Base-by-base conservation (phyloP, 441 rosid genomes). In the Bocquillonia castaneifolia region DNA sequence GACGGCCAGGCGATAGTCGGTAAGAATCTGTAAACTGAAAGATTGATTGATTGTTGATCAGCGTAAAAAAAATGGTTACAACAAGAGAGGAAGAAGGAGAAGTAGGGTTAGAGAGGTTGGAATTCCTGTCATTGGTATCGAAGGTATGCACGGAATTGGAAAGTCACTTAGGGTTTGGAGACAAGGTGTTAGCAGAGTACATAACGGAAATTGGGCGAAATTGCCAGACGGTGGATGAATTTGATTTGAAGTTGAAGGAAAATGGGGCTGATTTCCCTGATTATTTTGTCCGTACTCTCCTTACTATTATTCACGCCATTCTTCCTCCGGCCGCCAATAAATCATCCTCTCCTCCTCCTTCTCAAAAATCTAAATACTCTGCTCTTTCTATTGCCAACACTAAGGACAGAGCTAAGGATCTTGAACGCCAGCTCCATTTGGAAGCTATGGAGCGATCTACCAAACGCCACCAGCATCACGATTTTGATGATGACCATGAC, bases 121-220 rank as follows among this genome's bases (percentile, higher is more conserved):
- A 89, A 70, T 86, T 83, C 53, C 82, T 89, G 12, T 91, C 97
- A 12, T 86, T 91, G 17, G 89, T 91, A 54, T 91, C 97, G 67
- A 89, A 89, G 74, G 91, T 91, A 17, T 86, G 96, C 69, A 79
- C 87, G 37, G 96, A 89, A 68, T 73, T 91, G 36, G 92, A 91
- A 65, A 86, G 86, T 13, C 96, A 89, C 71, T 48, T 91, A 47
- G 93, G 96, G 29, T 72, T 83, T 28, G 86, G 80, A 26, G 90
- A 88, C 48, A 87, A 91, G 66, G 86, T 84, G 18, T 63, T 89
- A 53, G 93, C 92, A 9, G 92, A 88, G 59, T 91, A 79, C 73
- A 86, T 91, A 25, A 88, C 87, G 70, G 91, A 91, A 63, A 48
- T 84, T 45, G 90, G 90, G 40, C 81, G 84, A 2, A 68, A 63